Evolutionary conservation across 352 stramenopile genomes (phyloP), one percentile per base, ranked within the genome.

Genomic region (Phytopythium chamaehyphon): DNA sequence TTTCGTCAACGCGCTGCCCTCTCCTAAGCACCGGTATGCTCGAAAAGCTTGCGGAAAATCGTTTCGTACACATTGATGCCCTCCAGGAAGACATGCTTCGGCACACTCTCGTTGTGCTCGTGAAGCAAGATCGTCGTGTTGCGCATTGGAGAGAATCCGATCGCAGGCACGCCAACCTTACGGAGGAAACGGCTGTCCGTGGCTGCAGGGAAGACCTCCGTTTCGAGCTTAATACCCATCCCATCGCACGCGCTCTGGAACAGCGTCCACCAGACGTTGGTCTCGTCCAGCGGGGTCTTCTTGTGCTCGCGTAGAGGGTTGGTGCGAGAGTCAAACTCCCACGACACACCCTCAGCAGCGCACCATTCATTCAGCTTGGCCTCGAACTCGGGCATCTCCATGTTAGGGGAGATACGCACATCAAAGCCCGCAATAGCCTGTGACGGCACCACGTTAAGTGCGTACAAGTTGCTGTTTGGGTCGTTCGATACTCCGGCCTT

Each of bases 31-130:
- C 58, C 38, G 23, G 21, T 42, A 26, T 75, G 58, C 21, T 64
- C 44, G 35, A 88, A 82, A 47, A 88, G 59, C 39, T 66, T 61
- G 10, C 58, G 59, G 46, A 88, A 88, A 9, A 86, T 50, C n/a
- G 58, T 61, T 43, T 70, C 68, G 62, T 80, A 98, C 24, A 98
- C 81, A 38, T 81, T 71, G 59, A 98, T 95, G 23, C 95, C 96
- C 44, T 96, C 74, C 33, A 98, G 57, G 61, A 98, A 98, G 3
- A 83, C 88, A 47, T 81, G 73, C 67, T 97, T 82, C 55, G 97
- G 82, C 28, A 98, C 63, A 51, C 90, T 90, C 68, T 98, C 93
- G 69, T 98, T 97, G 79, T 98, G 92, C 71, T 98, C 94, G 66
- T 98, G 94, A 21, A 98, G 76, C 38, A 98, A 64, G 22, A 98